Percentiles rank a stretch among this genome's conserved stretches.
Conservation (phyloP, 2,329 filamentous ascomycete species). For the Bipolaris sorokiniana region DNA sequence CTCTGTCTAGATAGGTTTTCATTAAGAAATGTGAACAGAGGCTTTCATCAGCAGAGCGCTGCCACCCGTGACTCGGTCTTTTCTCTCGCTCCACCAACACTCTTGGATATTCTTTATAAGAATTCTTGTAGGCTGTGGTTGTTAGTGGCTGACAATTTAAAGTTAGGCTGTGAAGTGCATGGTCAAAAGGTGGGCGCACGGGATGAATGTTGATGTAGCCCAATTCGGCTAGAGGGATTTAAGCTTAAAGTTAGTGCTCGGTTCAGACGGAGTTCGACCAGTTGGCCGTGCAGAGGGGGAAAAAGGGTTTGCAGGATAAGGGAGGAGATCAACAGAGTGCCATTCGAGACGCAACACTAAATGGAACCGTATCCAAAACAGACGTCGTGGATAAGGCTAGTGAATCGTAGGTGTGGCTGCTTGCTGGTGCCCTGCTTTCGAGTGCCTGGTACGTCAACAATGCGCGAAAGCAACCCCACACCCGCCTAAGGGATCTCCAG, state of each 20-base stretch:
- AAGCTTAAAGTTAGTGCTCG: conserved; percentile 27
- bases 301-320: conserved; percentile 1
- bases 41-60: not conserved
- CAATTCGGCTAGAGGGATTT: conserved; percentile 18
- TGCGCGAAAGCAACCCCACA: conserved; percentile 5
- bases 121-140: not conserved
- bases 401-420: not conserved
- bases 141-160: not conserved
- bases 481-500: conserved; percentile 15
- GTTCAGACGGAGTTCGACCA: conserved; percentile 10
- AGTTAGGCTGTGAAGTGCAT: not conserved
- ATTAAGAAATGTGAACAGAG: conserved; percentile 3
- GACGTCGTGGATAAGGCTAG: too few relatives aligned
- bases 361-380: not conserved
- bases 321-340: not conserved
- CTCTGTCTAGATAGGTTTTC: conserved; percentile 15
- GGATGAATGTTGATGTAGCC: not conserved
- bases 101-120: not conserved
- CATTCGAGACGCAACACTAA: not conserved
- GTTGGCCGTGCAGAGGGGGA: conserved; percentile 20
- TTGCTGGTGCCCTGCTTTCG: not conserved
- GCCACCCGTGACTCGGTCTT: not conserved
- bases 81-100: not conserved
- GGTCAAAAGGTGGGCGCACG: not conserved
- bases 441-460: not conserved